Evolutionary conservation across 352 stramenopile species (phyloP), one percentile per base, ranked within the genome.

Genomic region (Globisporangium alternatum): DNA sequence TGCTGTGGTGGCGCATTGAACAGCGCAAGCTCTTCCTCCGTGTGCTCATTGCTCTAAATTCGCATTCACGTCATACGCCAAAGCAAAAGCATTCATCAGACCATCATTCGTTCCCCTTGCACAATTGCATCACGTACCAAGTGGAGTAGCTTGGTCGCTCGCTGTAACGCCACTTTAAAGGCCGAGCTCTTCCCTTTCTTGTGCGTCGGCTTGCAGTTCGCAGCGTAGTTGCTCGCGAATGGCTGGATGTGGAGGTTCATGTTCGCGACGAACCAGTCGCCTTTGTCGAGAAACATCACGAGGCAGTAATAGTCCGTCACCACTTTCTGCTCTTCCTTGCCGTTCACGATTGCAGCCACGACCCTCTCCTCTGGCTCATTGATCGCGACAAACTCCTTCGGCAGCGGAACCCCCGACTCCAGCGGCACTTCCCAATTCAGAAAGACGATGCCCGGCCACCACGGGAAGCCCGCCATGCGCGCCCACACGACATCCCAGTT

Each of bases 401-500:
- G 70, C 0, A 78, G 77, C 10, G 70, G 67, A 17, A 93, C 66
- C 1, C 72, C 78, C 1, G 74, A 74, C 30, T 58, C 65, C 17
- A 64, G 67, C 28, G 89, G 78, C 9, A 68, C 69, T 19, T 88
- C 72, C 80, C 81, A 91, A 58, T 66, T 78, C 62, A 75, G 69
- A 65, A 95, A 95, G 22, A 95, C 58, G 56, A 95, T 70, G 41
- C 71, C 81, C 2, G 87, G 87, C 87, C 87, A 95, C 81, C 82
- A 93, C 67, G 87, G 84, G 55, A 77, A 95, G 13, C 76, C 71
- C 4, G 56, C 37, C 39, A 91, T 76, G 62, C 91, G 90, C 47
- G 78, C 73, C 87, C 87, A 95, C 4, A 95, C 87, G 13, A 95
- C 67, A 64, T 93, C 83, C 52, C 83, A 85, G 62, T 89, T 78